phyloP scores from a whole-genome alignment of 768 basidiomycete species.

The Amanita jacksonii region DNA sequence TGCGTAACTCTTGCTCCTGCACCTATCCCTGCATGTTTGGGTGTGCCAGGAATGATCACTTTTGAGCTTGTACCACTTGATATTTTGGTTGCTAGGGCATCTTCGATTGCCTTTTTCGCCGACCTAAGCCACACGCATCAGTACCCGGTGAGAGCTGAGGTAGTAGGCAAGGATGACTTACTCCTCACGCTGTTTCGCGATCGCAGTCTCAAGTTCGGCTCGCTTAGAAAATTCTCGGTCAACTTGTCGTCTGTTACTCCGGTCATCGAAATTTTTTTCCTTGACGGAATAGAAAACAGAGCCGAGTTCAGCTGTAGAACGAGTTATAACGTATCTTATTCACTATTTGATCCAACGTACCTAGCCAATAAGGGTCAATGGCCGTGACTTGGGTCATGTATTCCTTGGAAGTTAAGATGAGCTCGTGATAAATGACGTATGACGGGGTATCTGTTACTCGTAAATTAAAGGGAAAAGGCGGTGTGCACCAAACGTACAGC shows the following conservation, averaged over 20 bases:
- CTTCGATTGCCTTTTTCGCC: slow-evolving; percentile 55
- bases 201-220: slow-evolving; percentile 88
- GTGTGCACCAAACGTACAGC: slow-evolving; percentile 50
- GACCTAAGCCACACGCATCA: slow-evolving; percentile 34
- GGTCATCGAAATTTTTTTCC: slow-evolving; percentile 95
- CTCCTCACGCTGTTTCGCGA: slow-evolving; percentile 78
- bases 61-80: slow-evolving; percentile 44
- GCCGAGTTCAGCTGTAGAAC: slow-evolving; percentile 74
- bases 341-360: slow-evolving; percentile 30
- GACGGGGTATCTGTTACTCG: slow-evolving; percentile 72
- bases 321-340: slow-evolving; percentile 2
- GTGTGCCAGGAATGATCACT: slow-evolving; percentile 76
- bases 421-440: slow-evolving; percentile 95
- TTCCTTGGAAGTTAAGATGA: slow-evolving; percentile 90
- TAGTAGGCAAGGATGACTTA: slow-evolving; percentile 22
- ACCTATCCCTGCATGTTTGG: slow-evolving; percentile 59
- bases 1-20: slow-evolving; percentile 55
- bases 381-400: slow-evolving; percentile 99
- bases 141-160: neutral
- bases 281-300: slow-evolving; percentile 97
- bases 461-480: slow-evolving; percentile 9
- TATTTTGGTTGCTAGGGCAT: slow-evolving; percentile 45
- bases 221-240: slow-evolving; percentile 88
- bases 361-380: slow-evolving; percentile 96
- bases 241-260: slow-evolving; percentile 63